Conservation (phyloP, 768 basidiomycete species). For the Psilocybe azurescens region DNA sequence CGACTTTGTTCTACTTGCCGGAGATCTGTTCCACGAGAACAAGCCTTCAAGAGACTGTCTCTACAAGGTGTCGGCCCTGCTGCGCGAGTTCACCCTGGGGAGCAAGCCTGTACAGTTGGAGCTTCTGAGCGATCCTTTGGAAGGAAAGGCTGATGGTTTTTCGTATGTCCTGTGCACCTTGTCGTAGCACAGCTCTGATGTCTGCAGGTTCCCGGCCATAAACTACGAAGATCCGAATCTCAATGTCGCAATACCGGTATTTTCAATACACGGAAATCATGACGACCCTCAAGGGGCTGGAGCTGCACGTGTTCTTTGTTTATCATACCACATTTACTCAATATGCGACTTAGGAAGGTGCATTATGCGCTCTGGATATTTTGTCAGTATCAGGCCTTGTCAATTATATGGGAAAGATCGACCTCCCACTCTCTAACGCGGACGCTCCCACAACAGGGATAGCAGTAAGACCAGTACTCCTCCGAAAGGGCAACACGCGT, state of each 20-base stretch:
- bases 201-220: constrained; percentile 85
- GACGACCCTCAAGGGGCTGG: constrained; percentile 99
- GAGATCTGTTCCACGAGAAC: constrained; percentile 98
- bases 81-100: constrained; percentile 90
- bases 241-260: constrained; percentile 95
- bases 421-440: constrained; percentile 74
- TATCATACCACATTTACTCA: neutral
- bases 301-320: constrained; percentile 55
- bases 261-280: constrained; percentile 99
- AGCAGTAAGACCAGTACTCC: constrained; percentile 86
- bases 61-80: constrained; percentile 85
- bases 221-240: constrained; percentile 98
- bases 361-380: constrained; percentile 93
- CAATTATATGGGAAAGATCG: constrained; percentile 98
- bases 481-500: constrained; percentile 84
- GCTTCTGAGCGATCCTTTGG: constrained; percentile 89
- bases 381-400: constrained; percentile 92
- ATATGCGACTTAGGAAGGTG: constrained; percentile 74
- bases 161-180: constrained; percentile 56
- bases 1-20: constrained; percentile 93
- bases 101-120: constrained; percentile 91
- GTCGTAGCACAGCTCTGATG: constrained; percentile 2
- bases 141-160: constrained; percentile 86
- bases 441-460: constrained; percentile 76
- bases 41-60: constrained; percentile 90